Conservation (phyloP, 805 yeast genomes). For the Candida odintsovae region DNA sequence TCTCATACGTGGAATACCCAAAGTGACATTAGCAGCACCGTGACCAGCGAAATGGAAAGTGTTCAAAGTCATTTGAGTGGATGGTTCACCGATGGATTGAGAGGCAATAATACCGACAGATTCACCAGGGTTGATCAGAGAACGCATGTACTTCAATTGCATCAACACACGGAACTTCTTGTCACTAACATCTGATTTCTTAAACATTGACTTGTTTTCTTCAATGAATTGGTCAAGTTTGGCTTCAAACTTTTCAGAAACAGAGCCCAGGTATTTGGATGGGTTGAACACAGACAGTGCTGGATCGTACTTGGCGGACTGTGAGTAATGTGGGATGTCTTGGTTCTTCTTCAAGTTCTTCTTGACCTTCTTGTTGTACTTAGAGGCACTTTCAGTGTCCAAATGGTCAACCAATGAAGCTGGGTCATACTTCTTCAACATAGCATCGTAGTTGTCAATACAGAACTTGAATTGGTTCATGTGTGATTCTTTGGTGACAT, state of each 20-base stretch:
- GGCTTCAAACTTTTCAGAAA: conserved; percentile 82
- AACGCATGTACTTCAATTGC: conserved; percentile 98
- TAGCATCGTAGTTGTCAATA: conserved; percentile 80
- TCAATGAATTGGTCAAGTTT: conserved; percentile 68
- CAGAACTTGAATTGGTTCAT: conserved; percentile 93
- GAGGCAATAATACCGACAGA: conserved; percentile 98
- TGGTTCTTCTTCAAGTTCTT: conserved; percentile 65
- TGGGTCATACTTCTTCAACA: conserved; percentile 83
- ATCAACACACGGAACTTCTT: conserved; percentile 92
- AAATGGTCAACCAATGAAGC: conserved; percentile 63
- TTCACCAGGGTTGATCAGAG: conserved; percentile 93
- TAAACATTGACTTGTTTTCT: conserved; percentile 49
- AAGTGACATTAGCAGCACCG: conserved; percentile 99
- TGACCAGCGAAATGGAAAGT: conserved; percentile 99
- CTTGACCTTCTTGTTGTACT: conserved; percentile 75
- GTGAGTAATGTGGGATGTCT: conserved; percentile 57
- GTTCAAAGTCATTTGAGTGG: conserved; percentile 97
- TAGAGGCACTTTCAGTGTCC: conserved; percentile 77
- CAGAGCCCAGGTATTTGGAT: conserved; percentile 85
- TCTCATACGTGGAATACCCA: conserved; percentile 99
- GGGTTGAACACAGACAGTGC: conserved; percentile 83
- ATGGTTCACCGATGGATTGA: conserved; percentile 98
- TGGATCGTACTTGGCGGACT: conserved; percentile 73
- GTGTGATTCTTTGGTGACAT: conserved; percentile 90
- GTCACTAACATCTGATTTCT: conserved; percentile 46